Percentiles rank a stretch among this genome's conserved stretches.
Evolutionary conservation across 1,284 basidiomycete genomes (phyloP).

Genomic region (Leccinum fallax): DNA sequence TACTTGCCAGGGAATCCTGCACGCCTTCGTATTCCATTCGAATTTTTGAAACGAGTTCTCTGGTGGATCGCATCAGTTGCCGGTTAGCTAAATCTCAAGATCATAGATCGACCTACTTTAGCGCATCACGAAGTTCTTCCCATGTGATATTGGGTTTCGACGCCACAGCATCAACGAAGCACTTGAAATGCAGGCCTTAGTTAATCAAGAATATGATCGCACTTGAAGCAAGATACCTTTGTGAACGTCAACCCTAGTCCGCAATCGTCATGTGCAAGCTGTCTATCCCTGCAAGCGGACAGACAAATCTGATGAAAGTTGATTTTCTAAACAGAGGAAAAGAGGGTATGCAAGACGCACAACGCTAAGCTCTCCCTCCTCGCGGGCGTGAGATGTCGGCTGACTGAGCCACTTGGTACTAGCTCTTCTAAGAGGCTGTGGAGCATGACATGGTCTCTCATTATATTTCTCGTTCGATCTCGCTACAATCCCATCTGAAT

Average conservation of each 20-base stretch:
- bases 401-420: constrained; percentile 4
- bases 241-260: constrained; percentile 27
- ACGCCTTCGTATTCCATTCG: constrained; percentile 12
- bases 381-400: constrained; percentile 7
- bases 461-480: constrained; percentile 2
- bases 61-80: constrained; percentile 2
- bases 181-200: constrained; percentile 12
- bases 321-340: not conserved
- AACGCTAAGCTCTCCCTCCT: constrained; percentile 21
- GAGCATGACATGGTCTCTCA: not conserved
- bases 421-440: constrained; percentile 2
- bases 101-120: constrained; percentile 19
- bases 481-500: constrained; percentile 12
- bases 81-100: not conserved
- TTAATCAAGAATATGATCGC: not conserved
- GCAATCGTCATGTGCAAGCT: not conserved
- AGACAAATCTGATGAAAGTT: constrained; percentile 27
- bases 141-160: constrained; percentile 25
- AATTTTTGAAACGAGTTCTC: constrained; percentile 21
- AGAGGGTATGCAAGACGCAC: constrained; percentile 6
- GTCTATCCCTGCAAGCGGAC: constrained; percentile 27
- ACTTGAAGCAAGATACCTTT: constrained; percentile 16
- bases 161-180: constrained; percentile 24
- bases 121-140: constrained; percentile 19
- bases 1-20: not conserved